Percentiles rank a stretch among this genome's conserved stretches.
Evolutionary conservation across 768 basidiomycete species (phyloP).

Genomic region (Hydnum rufescens): DNA sequence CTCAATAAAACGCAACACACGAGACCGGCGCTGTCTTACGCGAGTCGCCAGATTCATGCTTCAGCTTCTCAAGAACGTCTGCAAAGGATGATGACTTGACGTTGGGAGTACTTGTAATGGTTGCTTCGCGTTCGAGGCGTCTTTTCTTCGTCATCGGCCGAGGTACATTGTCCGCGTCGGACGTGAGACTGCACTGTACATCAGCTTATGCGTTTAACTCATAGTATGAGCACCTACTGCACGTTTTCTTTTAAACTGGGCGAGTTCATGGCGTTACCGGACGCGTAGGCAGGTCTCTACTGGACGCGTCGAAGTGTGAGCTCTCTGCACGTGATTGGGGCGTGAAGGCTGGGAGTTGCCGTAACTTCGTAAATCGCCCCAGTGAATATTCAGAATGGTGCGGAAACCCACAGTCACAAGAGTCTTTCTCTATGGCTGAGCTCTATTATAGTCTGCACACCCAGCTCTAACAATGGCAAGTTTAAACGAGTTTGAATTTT

Average conservation of each 20-base stretch:
- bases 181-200: background rate
- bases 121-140: slow-evolving; percentile 1
- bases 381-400: background rate
- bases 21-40: slow-evolving; percentile 21
- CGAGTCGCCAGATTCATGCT: slow-evolving; percentile 28
- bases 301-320: background rate
- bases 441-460: slow-evolving; percentile 7
- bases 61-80: slow-evolving; percentile 42
- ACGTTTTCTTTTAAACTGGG: background rate
- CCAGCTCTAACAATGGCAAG: slow-evolving; percentile 11
- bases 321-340: background rate
- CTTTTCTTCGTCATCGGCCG: slow-evolving; percentile 3
- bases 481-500: background rate
- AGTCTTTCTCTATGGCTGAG: too few species aligned
- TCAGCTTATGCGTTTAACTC: background rate
- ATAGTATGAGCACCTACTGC: background rate
- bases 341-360: too few species aligned
- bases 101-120: background rate
- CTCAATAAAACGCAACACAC: slow-evolving; percentile 1
- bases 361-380: too few species aligned
- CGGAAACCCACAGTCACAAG: too few species aligned
- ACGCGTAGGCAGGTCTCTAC: too few species aligned
- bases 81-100: slow-evolving; percentile 27
- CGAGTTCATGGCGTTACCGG: too few species aligned
- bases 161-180: background rate